Evolutionary conservation across 1,139 yeast genomes (phyloP).

Genomic region (Geotrichum aggregatum): DNA sequence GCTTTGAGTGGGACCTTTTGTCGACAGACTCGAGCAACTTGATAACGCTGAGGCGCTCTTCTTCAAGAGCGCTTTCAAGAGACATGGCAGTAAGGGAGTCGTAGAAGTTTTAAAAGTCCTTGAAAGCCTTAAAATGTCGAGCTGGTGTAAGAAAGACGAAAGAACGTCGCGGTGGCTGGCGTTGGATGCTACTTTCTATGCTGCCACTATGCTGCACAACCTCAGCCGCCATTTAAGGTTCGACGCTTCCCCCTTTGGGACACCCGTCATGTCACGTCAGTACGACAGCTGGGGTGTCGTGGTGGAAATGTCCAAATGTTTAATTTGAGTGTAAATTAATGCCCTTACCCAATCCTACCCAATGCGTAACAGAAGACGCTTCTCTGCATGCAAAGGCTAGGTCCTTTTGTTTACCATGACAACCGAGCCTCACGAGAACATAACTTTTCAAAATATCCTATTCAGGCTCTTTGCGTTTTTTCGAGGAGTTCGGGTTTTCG

Average conservation of each 20-base stretch:
- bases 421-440: background rate
- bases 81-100: constrained; percentile 38
- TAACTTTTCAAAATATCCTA: too few species aligned
- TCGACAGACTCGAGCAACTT: constrained; percentile 35
- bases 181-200: too few species aligned
- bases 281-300: too few species aligned
- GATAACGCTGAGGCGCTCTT: constrained; percentile 43
- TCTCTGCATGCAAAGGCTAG: background rate
- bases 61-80: constrained; percentile 46
- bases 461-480: background rate
- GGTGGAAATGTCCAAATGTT: too few species aligned
- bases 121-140: too few species aligned
- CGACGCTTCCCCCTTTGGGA: too few species aligned
- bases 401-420: background rate
- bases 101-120: too few species aligned
- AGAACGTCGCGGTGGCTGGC: too few species aligned
- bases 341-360: background rate
- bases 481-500: background rate
- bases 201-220: too few species aligned
- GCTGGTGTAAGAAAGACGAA: too few species aligned
- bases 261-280: too few species aligned
- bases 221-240: too few species aligned
- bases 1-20: constrained; percentile 7
- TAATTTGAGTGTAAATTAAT: background rate
- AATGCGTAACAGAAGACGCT: background rate